Evolutionary conservation across 768 basidiomycete genomes (phyloP), one percentile per base, ranked within the genome.

Genomic region (Lactarius pseudohatsudake): DNA sequence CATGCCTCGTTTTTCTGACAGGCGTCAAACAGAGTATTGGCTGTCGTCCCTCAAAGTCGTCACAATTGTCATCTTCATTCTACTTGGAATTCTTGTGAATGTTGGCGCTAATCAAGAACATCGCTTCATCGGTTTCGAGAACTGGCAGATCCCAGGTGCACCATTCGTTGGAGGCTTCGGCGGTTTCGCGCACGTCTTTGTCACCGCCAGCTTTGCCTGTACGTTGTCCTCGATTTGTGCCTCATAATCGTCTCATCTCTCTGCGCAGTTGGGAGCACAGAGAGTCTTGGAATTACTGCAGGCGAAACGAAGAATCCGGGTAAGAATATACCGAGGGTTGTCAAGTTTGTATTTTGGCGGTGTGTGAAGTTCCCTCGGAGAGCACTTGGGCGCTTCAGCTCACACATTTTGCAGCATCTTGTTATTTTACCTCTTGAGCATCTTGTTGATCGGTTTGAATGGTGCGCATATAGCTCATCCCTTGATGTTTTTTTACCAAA

Each of bases 301-400:
- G 93, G 93, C 6, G 95, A 97, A 76, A 94, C 94, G 0, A 86
- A 82, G 73, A 93, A 96, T 75, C 95, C 95, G 1, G 85, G 91
- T 0, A 85, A 83, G 68, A 93, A 92, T 69, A 93, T 97, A 87
- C 94, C 94, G 5, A 79, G 84, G 40, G 87, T 96, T 26, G 92
- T 96, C 62, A 92, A 93, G 75, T 86, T 90, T 72, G 94, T 95
- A 1, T 95, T 96, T 75, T 95, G 91, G 89, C 82, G 91, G 91
- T 87, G 72, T 38, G 80, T 70, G 20, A 28, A 8, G 32, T 55
- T 50, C 11, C 28, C 10, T 20, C 40, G 11, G 30, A 22, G n/a
- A 43, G 47, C 34, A 10, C n/a, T 57, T 26, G 9, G n/a, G 38
- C 38, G 26, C 16, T 32, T 34, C 30, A 34, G 26, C 59, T 32